Percentiles rank a stretch among this genome's conserved stretches.
Evolutionary conservation across 2,329 filamentous ascomycete genomes (phyloP).

Genomic region (Aspergillus sp.): DNA sequence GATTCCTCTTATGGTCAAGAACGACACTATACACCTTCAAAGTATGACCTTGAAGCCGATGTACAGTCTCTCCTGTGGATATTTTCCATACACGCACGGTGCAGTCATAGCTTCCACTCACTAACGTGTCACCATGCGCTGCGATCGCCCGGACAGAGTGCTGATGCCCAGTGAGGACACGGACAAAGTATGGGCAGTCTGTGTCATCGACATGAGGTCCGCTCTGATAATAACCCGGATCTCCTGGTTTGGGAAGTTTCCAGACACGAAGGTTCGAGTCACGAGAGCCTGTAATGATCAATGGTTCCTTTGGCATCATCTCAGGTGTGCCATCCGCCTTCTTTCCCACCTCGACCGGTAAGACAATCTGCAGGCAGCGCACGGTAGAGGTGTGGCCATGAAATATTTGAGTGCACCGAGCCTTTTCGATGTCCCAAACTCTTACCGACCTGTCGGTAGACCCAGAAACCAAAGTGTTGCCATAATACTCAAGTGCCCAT

Average conservation of each 20-base stretch:
- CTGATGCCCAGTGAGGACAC: conserved; percentile 79
- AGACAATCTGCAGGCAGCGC: conserved; percentile 88
- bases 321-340: conserved; percentile 70
- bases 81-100: conserved; percentile 97
- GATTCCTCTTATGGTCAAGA: conserved; percentile 83
- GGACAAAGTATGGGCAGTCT: conserved; percentile 93
- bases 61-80: conserved; percentile 84
- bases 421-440: conserved; percentile 98
- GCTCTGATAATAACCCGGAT: conserved; percentile 75
- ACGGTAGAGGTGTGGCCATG: conserved; percentile 98
- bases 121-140: conserved; percentile 90
- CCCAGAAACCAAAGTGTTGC: conserved; percentile 90
- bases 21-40: conserved; percentile 98
- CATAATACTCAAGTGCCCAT: conserved; percentile 95
- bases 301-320: conserved; percentile 89
- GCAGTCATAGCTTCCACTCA: conserved; percentile 95
- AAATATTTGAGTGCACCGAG: conserved; percentile 90
- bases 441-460: conserved; percentile 96
- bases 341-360: conserved; percentile 76
- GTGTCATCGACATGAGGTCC: conserved; percentile 69
- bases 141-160: conserved; percentile 97
- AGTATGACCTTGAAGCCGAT: conserved; percentile 80
- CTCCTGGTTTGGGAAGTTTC: conserved; percentile 81
- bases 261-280: conserved; percentile 94
- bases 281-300: conserved; percentile 96